These are phyloP conservation scores for Pseudoneurospora amorphoporcata DNA, from an alignment of 495 filamentous ascomycete species.

Conservation along the genomic window DNA sequence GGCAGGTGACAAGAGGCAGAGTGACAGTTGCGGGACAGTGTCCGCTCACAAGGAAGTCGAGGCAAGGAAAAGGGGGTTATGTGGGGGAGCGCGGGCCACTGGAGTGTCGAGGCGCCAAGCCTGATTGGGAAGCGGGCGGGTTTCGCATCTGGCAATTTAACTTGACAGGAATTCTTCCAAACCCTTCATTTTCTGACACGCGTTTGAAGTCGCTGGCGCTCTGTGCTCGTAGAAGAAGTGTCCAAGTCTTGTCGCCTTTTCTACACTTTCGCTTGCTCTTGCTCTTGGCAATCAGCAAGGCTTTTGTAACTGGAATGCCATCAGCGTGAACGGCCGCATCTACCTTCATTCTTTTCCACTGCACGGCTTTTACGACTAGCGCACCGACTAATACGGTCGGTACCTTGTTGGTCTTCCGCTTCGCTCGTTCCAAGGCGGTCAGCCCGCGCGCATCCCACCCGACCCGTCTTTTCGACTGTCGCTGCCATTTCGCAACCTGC, in stretches of 20 bases:
- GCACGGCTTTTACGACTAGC: neutral
- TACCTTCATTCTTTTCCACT: slow-evolving; percentile 1
- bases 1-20: neutral
- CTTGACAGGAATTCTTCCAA: slow-evolving; percentile 15
- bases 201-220: slow-evolving; percentile 8
- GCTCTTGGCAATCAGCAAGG: neutral
- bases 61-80: neutral
- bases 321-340: slow-evolving; percentile 1
- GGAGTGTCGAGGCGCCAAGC: slow-evolving; percentile 9
- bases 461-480: neutral
- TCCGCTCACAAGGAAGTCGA: neutral
- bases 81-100: neutral
- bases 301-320: neutral
- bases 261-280: slow-evolving; percentile 1
- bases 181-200: slow-evolving; percentile 15
- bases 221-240: neutral
- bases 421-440: slow-evolving; percentile 2
- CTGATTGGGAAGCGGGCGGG: slow-evolving; percentile 4
- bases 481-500: slow-evolving; percentile 4
- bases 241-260: neutral
- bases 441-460: neutral
- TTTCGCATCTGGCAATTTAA: slow-evolving; percentile 24
- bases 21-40: neutral
- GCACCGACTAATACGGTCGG: neutral
- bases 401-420: slow-evolving; percentile 5